A percentile compares a stretch with the other conserved stretches of the same genome.
Evolutionary conservation across 768 basidiomycete genomes (phyloP).

Genomic region (Russula dissimulans): DNA sequence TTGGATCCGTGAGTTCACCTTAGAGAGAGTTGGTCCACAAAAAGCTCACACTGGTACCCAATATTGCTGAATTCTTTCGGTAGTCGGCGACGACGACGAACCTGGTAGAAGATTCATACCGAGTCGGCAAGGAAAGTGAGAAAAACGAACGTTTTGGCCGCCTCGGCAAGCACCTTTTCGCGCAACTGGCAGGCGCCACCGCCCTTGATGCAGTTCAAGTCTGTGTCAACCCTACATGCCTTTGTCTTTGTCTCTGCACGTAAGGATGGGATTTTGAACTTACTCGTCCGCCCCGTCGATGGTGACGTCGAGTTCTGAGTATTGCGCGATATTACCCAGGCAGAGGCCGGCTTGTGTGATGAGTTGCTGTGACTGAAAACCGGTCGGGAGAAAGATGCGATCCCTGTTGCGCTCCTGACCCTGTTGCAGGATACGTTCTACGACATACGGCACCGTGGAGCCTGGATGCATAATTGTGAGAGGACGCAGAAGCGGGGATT

Average conservation of each 20-base stretch:
- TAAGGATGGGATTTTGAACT: conserved; percentile 24
- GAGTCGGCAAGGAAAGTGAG: background rate
- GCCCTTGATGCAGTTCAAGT: conserved; percentile 92
- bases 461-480: conserved; percentile 33
- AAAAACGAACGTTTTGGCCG: conserved; percentile 64
- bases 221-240: conserved; percentile 63
- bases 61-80: conserved; percentile 77
- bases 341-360: conserved; percentile 71
- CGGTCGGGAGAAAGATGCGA: conserved; percentile 86
- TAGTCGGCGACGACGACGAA: conserved; percentile 93
- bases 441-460: conserved; percentile 93
- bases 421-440: conserved; percentile 86
- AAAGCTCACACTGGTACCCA: conserved; percentile 71
- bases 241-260: background rate
- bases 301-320: conserved; percentile 87
- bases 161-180: conserved; percentile 97
- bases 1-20: conserved; percentile 7
- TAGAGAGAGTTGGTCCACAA: background rate
- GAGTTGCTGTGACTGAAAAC: conserved; percentile 95
- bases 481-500: background rate
- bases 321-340: conserved; percentile 86
- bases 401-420: conserved; percentile 64
- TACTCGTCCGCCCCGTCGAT: conserved; percentile 97
- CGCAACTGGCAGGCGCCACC: conserved; percentile 94
- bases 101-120: conserved; percentile 28